These are phyloP conservation scores for Candida multigemmis DNA, from an alignment of 805 yeast genomes.

Conservation along the genomic window DNA sequence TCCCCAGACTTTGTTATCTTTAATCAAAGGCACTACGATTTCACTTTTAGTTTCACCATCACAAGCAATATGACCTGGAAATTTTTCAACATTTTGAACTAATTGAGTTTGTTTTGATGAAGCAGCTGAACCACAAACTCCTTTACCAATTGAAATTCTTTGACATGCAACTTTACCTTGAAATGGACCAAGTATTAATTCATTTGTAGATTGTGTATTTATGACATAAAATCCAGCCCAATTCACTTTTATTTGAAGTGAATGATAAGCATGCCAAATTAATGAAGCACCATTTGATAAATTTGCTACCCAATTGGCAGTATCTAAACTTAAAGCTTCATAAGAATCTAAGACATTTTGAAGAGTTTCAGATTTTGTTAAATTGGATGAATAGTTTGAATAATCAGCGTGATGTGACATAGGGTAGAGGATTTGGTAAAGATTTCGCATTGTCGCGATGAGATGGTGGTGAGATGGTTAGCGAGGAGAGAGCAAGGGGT, in stretches of 20 bases:
- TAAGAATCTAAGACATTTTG: slow-evolving; percentile 53
- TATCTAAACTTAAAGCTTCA: slow-evolving; percentile 52
- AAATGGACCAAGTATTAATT: slow-evolving; percentile 80
- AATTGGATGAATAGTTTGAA: slow-evolving; percentile 36
- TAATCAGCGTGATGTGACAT: slow-evolving; percentile 79
- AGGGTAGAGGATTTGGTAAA: no score
- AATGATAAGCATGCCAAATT: slow-evolving; percentile 79
- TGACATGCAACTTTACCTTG: slow-evolving; percentile 98
- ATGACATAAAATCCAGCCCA: slow-evolving; percentile 91
- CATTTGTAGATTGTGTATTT: slow-evolving; percentile 25
- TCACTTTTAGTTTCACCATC: slow-evolving; percentile 93
- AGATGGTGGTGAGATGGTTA: no score
- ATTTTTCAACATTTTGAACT: slow-evolving; percentile 67
- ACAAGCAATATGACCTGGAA: slow-evolving; percentile 94
- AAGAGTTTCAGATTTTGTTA: slow-evolving; percentile 44
- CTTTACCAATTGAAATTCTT: slow-evolving; percentile 62
- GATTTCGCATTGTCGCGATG: no score
- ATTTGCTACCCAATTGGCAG: slow-evolving; percentile 82
- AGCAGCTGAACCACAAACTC: slow-evolving; percentile 92
- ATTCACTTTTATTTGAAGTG: slow-evolving; percentile 52
- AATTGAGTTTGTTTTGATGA: slow-evolving; percentile 48
- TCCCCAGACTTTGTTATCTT: slow-evolving; percentile 39
- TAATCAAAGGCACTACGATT: slow-evolving; percentile 77
- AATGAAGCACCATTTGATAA: slow-evolving; percentile 79
- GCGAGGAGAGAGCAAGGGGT: no score